A percentile compares a stretch with the other conserved stretches of the same genome.
These are phyloP conservation scores for Amyloporia xantha DNA, from an alignment of 768 basidiomycete genomes.

Conservation along the genomic window DNA sequence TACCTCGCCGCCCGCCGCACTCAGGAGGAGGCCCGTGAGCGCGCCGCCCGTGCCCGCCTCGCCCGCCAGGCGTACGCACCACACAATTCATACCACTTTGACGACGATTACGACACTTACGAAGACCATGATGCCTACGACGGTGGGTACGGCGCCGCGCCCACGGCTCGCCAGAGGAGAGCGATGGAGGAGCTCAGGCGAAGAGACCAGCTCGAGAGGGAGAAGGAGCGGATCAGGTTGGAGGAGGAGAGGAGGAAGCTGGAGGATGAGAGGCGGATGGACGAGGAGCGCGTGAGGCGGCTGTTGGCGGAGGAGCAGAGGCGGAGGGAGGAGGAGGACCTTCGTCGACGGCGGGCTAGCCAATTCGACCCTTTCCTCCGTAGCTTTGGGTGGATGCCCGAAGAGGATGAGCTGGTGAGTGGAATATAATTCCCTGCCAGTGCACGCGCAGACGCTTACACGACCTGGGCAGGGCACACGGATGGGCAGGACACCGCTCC, in stretches of 20 bases:
- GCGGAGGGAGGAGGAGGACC: slow-evolving; percentile 9
- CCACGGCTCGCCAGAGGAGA: slow-evolving; percentile 4
- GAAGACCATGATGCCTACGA: slow-evolving; percentile 9
- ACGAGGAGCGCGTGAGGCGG: slow-evolving; percentile 16
- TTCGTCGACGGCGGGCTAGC: slow-evolving; percentile 7
- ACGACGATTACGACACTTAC: slow-evolving; percentile 15
- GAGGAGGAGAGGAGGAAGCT: slow-evolving; percentile 17
- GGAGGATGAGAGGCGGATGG: slow-evolving; percentile 17
- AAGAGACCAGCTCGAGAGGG: not conserved
- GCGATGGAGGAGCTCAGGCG: not conserved
- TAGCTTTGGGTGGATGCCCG: slow-evolving; percentile 9
- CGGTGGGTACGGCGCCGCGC: slow-evolving; percentile 3
- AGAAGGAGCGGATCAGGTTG: slow-evolving; percentile 10
- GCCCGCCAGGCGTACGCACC: slow-evolving; percentile 18
- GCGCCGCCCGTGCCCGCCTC: slow-evolving; percentile 22
- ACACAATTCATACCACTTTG: slow-evolving; percentile 18
- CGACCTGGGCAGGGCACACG: not conserved
- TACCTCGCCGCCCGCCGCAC: slow-evolving; percentile 21
- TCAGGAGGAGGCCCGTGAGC: slow-evolving; percentile 22
- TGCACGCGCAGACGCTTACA: not conserved
- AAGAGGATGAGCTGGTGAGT: slow-evolving; percentile 11
- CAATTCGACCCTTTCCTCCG: slow-evolving; percentile 14
- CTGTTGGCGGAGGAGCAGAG: slow-evolving; percentile 16
- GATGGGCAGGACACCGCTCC: slow-evolving; percentile 9
- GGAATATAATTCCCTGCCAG: not conserved